These are phyloP conservation scores for Leccinum aurantiacum DNA, from an alignment of 768 basidiomycete genomes.

Conservation along the genomic window DNA sequence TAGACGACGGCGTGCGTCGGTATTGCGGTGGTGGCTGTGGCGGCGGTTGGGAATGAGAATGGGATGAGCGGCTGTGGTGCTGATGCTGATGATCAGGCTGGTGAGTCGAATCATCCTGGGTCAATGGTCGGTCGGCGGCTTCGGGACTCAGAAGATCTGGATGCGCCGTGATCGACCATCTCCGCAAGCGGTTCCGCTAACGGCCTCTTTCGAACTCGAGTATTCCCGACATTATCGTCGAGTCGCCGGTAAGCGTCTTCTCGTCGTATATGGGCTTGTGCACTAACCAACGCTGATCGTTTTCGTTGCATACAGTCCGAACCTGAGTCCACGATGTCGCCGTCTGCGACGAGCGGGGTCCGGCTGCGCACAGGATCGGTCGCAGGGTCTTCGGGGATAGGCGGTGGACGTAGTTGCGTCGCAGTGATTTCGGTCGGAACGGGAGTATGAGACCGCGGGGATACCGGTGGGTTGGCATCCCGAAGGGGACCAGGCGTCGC, in stretches of 20 bases:
- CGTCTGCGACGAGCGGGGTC: slow-evolving; percentile 19
- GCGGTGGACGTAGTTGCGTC: not conserved
- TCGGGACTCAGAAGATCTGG: slow-evolving; percentile 47
- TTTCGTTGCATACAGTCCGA: slow-evolving; percentile 35
- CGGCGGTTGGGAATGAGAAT: not conserved
- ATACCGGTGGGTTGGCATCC: slow-evolving; percentile 15
- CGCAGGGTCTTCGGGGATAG: slow-evolving; percentile 1
- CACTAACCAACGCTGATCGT: not conserved
- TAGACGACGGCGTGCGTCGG: not conserved
- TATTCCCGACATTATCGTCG: slow-evolving; percentile 44
- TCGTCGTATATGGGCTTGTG: not conserved
- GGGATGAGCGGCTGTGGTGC: not conserved
- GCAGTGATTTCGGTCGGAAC: slow-evolving; percentile 9
- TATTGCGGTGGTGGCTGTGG: not conserved
- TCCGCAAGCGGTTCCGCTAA: slow-evolving; percentile 30
- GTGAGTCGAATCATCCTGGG: slow-evolving; percentile 14
- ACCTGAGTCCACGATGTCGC: slow-evolving; percentile 38
- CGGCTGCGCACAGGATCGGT: slow-evolving; percentile 16
- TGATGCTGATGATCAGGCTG: not conserved
- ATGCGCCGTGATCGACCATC: slow-evolving; percentile 33
- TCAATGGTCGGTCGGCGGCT: slow-evolving; percentile 32
- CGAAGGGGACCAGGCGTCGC: slow-evolving; percentile 27
- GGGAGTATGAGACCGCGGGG: slow-evolving; percentile 18
- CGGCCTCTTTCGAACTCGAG: slow-evolving; percentile 35
- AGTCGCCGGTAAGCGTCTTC: slow-evolving; percentile 43